Evolutionary conservation across 2,329 filamentous ascomycete genomes (phyloP).

Genomic region (Arthroderma uncinatum): DNA sequence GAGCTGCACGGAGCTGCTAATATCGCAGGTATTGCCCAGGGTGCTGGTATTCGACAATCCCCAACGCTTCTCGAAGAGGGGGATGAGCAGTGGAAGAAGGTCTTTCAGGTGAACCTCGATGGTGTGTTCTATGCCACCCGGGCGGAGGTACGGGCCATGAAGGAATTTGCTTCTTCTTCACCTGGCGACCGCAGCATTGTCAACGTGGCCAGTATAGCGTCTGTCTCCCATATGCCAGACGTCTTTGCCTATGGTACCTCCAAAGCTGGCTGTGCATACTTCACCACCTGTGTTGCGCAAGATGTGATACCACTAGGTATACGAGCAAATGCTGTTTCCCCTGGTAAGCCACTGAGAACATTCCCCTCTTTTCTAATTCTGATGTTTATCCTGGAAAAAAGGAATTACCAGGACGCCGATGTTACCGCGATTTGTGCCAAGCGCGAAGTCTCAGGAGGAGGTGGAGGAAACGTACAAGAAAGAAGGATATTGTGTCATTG

Average conservation of each 20-base stretch:
- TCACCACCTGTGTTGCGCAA: not conserved
- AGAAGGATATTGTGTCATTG: not conserved
- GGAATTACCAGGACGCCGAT: not conserved
- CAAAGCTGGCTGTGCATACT: not conserved
- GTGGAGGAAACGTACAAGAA: slow-evolving; percentile 2
- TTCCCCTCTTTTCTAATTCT: no score
- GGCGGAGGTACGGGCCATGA: not conserved
- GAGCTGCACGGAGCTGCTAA: not conserved
- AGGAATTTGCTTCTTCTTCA: not conserved
- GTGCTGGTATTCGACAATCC: not conserved
- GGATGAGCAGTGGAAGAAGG: not conserved
- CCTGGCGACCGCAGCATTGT: not conserved
- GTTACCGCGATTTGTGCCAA: not conserved
- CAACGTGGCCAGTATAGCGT: not conserved
- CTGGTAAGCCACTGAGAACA: not conserved
- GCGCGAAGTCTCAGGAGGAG: not conserved
- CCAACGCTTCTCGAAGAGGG: not conserved
- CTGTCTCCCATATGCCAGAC: not conserved
- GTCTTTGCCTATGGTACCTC: not conserved
- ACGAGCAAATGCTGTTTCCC: not conserved
- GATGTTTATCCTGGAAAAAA: not conserved
- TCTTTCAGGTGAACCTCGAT: not conserved
- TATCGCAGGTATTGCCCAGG: not conserved
- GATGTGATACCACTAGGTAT: not conserved
- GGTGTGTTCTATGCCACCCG: not conserved